These are phyloP conservation scores for Phoma herbarum DNA, from an alignment of 2,329 filamentous ascomycete genomes.

Conservation along the genomic window DNA sequence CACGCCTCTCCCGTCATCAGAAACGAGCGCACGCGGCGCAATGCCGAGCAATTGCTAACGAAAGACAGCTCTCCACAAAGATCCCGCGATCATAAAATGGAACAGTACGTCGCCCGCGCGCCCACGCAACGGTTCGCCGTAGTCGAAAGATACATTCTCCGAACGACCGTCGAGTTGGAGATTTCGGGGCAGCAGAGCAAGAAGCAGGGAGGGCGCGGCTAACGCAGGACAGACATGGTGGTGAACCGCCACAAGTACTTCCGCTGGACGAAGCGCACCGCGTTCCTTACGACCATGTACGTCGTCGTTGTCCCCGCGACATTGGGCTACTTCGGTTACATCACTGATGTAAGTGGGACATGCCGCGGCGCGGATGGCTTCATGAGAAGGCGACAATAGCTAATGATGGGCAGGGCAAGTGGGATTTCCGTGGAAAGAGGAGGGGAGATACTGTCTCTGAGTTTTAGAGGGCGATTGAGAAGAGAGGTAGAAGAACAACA, in stretches of 20 bases:
- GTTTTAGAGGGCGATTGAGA: conserved; percentile 62
- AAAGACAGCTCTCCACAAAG: conserved; percentile 58
- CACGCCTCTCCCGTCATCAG: conserved; percentile 13
- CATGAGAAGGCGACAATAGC: conserved; percentile 17
- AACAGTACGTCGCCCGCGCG: conserved; percentile 56
- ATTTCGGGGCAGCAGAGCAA: too few species aligned
- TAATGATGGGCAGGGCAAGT: conserved; percentile 74
- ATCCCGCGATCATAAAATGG: conserved; percentile 67
- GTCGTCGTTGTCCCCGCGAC: conserved; percentile 75
- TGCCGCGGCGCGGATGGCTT: not conserved
- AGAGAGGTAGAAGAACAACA: conserved; percentile 10
- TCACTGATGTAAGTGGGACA: conserved; percentile 80
- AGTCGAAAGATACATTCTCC: too few species aligned
- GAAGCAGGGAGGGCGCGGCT: conserved; percentile 19
- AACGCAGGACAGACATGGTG: conserved; percentile 71
- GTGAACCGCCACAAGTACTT: conserved; percentile 92
- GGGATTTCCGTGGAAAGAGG: conserved; percentile 84
- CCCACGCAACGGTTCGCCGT: conserved; percentile 50
- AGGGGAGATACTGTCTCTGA: conserved; percentile 85
- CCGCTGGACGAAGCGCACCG: conserved; percentile 87
- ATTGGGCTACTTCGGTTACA: conserved; percentile 76
- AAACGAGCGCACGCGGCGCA: not conserved
- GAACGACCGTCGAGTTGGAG: too few species aligned
- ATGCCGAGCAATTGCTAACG: conserved; percentile 38
- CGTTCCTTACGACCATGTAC: conserved; percentile 80